Conservation (phyloP, 2,329 filamentous ascomycete species). For the Pestalotiopsis sp. region DNA sequence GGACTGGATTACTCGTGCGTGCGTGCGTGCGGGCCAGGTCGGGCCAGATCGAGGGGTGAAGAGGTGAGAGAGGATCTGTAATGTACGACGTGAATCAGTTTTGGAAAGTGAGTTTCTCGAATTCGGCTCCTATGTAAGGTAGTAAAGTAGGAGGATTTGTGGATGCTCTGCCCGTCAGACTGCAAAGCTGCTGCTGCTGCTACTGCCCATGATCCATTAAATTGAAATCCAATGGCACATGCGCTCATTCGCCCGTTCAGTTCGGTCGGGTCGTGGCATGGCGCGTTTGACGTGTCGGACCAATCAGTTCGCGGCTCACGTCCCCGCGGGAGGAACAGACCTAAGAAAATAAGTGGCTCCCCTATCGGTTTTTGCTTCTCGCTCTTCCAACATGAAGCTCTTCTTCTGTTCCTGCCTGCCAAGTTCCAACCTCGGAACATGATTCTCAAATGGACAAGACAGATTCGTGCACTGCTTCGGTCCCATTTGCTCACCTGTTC, state of each 20-base stretch:
- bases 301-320: background rate
- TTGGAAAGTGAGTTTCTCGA: background rate
- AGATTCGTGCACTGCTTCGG: too few species aligned
- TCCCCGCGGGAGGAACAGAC: background rate
- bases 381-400: background rate
- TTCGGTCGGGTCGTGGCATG: background rate
- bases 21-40: too few species aligned
- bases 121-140: background rate
- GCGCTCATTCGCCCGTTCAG: background rate
- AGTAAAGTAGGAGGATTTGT: background rate
- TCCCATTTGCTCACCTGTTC: too few species aligned
- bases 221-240: constrained; percentile 1
- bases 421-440: too few species aligned
- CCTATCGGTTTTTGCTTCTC: background rate
- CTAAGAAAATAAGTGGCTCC: background rate
- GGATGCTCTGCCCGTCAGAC: background rate
- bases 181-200: background rate
- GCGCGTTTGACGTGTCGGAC: constrained; percentile 6
- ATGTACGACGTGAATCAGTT: background rate
- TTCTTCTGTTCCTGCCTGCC: too few species aligned
- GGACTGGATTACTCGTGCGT: background rate
- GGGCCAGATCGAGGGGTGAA: background rate
- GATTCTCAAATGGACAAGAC: too few species aligned
- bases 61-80: background rate
- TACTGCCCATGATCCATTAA: background rate